Conservation (phyloP, 108 stramenopile genomes). For the Discostella pseudostelligera region DNA sequence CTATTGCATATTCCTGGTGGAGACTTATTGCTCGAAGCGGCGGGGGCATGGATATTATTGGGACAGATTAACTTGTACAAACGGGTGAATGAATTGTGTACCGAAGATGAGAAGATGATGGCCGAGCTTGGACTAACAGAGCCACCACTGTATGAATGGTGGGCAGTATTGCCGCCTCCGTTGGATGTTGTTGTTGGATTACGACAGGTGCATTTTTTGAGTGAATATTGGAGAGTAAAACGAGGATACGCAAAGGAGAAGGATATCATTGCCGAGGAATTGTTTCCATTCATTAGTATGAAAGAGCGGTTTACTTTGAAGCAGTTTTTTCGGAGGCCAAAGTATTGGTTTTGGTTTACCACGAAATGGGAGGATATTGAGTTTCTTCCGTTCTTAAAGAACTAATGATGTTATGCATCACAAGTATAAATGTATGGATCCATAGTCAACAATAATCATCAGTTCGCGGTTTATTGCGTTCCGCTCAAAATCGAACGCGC, state of each 20-base stretch:
- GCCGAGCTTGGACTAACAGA: constrained; percentile 24
- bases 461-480: no score
- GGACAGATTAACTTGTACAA: constrained; percentile 69
- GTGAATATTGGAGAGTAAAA: constrained; percentile 57
- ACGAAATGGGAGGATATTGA: constrained; percentile 61
- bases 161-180: constrained; percentile 71
- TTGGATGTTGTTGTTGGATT: constrained; percentile 74
- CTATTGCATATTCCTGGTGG: no score
- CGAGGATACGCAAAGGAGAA: constrained; percentile 51
- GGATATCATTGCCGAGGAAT: constrained; percentile 59
- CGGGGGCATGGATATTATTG: constrained; percentile 53
- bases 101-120: constrained; percentile 34
- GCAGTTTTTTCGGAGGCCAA: constrained; percentile 62
- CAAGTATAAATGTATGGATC: no score
- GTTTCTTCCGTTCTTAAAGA: constrained; percentile 26
- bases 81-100: constrained; percentile 72
- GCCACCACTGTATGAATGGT: constrained; percentile 61
- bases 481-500: not conserved
- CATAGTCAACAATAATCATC: no score
- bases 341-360: constrained; percentile 76
- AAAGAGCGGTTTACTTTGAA: constrained; percentile 61
- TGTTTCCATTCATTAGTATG: constrained; percentile 69
- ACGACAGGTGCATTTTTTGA: constrained; percentile 72
- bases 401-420: constrained; percentile 6
- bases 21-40: constrained; percentile 37